Evolutionary conservation across 495 filamentous ascomycete species (phyloP).

Genomic region (Aspergillus cavernicola): DNA sequence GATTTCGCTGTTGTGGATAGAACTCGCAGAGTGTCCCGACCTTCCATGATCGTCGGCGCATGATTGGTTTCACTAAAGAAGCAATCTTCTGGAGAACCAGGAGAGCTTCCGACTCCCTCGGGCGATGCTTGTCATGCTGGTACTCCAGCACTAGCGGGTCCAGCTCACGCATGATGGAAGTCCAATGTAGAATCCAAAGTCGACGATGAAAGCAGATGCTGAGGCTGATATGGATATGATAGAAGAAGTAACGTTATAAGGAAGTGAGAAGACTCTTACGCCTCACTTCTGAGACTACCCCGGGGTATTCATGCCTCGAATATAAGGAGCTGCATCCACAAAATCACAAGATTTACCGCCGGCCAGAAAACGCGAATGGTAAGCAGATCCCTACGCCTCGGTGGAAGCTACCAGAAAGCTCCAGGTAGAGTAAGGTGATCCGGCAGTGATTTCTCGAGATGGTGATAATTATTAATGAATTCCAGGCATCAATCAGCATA

Average conservation of each 20-base stretch:
- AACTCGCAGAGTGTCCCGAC: slow-evolving; percentile 83
- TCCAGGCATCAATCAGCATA: neutral
- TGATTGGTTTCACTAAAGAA: slow-evolving; percentile 91
- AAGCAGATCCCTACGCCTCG: neutral
- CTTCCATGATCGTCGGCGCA: slow-evolving; percentile 79
- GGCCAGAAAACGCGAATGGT: neutral
- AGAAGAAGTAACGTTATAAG: neutral
- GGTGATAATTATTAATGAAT: slow-evolving; percentile 6
- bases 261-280: neutral
- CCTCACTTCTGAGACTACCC: neutral
- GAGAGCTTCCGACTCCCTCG: slow-evolving; percentile 75
- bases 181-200: neutral
- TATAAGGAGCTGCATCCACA: neutral
- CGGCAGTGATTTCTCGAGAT: neutral
- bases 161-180: slow-evolving; percentile 54
- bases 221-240: neutral
- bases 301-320: neutral
- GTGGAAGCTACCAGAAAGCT: neutral
- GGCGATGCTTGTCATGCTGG: slow-evolving; percentile 70
- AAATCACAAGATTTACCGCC: neutral
- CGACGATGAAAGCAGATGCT: neutral
- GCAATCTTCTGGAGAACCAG: slow-evolving; percentile 77
- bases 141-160: slow-evolving; percentile 72
- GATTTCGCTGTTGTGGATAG: slow-evolving; percentile 67
- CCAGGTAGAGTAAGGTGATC: neutral